A percentile compares a stretch with the other conserved stretches of the same genome.
Conservation (phyloP, 1,139 yeast genomes). For the Zygotorulaspora mrakii region DNA sequence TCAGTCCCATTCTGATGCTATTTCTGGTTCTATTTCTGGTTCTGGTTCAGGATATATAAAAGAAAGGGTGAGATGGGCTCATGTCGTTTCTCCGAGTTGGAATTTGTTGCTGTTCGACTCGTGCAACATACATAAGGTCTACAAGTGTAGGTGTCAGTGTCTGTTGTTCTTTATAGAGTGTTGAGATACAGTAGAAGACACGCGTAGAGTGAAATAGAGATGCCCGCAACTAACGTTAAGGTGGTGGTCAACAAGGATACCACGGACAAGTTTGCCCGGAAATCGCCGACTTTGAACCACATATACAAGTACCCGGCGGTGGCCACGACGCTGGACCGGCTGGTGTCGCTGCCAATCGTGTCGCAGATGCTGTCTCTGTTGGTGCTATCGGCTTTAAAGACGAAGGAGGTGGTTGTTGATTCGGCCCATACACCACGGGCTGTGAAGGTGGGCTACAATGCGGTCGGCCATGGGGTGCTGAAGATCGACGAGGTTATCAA, state of each 20-base stretch:
- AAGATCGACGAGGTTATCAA: constrained; percentile 28
- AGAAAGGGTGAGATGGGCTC: too few relatives aligned
- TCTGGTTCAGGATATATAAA: background rate
- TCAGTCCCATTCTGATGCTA: too few relatives aligned
- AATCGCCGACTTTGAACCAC: constrained; percentile 24
- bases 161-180: too few relatives aligned
- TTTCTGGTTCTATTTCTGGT: too few relatives aligned
- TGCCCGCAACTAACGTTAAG: constrained; percentile 12
- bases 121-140: too few relatives aligned
- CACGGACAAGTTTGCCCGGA: constrained; percentile 24
- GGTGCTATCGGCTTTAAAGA: constrained; percentile 12
- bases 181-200: too few relatives aligned
- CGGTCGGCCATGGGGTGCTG: constrained; percentile 11
- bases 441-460: constrained; percentile 18
- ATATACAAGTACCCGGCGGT: constrained; percentile 22
- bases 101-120: too few relatives aligned
- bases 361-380: constrained; percentile 17
- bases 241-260: constrained; percentile 24
- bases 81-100: too few relatives aligned
- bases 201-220: too few relatives aligned
- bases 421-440: constrained; percentile 22
- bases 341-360: constrained; percentile 20
- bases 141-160: too few relatives aligned
- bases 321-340: constrained; percentile 13
- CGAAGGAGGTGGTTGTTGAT: constrained; percentile 18